phyloP scores from a whole-genome alignment of 306 rosid species.

The Hippophae tibetana region DNA sequence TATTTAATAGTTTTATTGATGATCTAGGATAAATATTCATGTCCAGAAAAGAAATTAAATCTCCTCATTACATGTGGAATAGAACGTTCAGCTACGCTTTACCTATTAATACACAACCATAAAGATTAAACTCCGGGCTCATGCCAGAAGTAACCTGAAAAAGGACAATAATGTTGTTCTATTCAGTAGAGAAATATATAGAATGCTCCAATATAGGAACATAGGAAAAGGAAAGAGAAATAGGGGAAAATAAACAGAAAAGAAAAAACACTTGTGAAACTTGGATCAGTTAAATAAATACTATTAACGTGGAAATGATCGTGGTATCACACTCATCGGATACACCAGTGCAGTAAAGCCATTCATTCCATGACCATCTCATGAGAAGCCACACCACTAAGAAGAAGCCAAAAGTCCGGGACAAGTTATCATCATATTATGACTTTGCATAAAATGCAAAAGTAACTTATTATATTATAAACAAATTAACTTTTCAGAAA shows the following conservation, averaged over 20 bases:
- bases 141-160: conserved; percentile 83
- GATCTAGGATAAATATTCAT: no score
- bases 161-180: conserved; percentile 2
- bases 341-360: not conserved
- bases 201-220: not conserved
- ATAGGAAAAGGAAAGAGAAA: not conserved
- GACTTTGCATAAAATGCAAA: no score
- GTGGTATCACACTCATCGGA: not conserved
- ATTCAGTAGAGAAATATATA: not conserved
- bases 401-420: no score
- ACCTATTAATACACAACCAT: no score
- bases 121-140: no score
- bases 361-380: not conserved
- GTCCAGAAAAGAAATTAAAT: no score
- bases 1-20: no score
- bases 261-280: not conserved
- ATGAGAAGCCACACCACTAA: not conserved
- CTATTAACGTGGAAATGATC: not conserved
- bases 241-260: not conserved
- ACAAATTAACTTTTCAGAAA: no score
- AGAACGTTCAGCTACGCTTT: no score
- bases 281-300: not conserved
- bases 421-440: no score
- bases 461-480: no score
- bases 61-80: no score